Base-by-base conservation (phyloP, 2,329 filamentous ascomycete genomes). In the Acrocalymma vagum region DNA sequence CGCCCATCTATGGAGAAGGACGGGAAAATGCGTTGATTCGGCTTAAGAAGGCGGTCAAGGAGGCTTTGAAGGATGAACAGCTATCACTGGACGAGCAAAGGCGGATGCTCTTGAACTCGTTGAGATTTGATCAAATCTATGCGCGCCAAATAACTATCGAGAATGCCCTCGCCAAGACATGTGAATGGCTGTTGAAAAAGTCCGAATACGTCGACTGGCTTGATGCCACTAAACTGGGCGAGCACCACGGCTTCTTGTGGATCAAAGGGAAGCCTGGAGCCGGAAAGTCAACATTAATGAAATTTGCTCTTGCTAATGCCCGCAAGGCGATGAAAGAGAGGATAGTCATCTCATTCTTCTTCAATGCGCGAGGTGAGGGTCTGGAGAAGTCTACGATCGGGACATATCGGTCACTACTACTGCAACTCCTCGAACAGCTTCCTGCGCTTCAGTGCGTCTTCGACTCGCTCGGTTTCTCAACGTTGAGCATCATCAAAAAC, bases 231-330 rank as follows among this genome's bases (percentile, higher is more conserved):
- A 60, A 62, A 2, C 31, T 64, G 5, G 5, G 20, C 4, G 37
- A 64, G 3, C 64, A 74, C 23, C 42, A 63, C 18, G 73, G 73
- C 5, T 69, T 79, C 22, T 45, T 79, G 0, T 79, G 74, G 76
- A 73, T 79, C 20, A 69, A 69, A 29, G 77, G 76, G 10, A 60
- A 62, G n/a, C 26, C 55, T 9, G 54, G 58, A 14, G 36, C 56
- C n/a, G 58, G 58, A 11, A 80, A 80, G 38, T 80, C 72, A 10
- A 73, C 67, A 2, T 38, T 72, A 17, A 72, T 74, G 63, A 72
- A 73, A 38, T 62, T 67, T 22, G 45, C 41, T 51, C 9, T 44
- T 2, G 15, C 20, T 1, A 42, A 48, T 22, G 34, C 45, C 3
- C 27, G 23, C 25, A 51, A 38, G 7, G 43, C 11, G n/a, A 44